Conservation (phyloP, 306 rosid genomes). For the Fragaria ananassa region DNA sequence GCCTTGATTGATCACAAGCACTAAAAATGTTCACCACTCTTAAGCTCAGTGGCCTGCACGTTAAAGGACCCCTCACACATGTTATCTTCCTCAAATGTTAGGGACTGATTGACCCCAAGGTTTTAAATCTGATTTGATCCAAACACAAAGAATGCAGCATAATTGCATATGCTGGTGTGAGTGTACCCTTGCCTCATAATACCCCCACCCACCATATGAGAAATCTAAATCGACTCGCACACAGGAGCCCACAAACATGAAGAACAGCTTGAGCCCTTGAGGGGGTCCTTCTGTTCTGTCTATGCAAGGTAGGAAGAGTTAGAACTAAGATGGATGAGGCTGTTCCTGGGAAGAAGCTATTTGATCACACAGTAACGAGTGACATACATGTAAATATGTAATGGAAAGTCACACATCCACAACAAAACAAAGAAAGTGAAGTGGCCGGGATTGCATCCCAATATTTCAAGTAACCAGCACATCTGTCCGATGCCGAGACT, state of each 20-base stretch:
- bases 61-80: neutral
- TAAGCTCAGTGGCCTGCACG: neutral
- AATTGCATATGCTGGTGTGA: neutral
- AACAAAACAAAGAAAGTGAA: neutral
- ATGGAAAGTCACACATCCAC: neutral
- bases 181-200: neutral
- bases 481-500: neutral
- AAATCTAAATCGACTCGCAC: neutral
- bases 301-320: neutral
- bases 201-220: neutral
- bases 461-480: neutral
- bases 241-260: neutral
- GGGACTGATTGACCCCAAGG: neutral
- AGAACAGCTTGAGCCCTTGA: neutral
- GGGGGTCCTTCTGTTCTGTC: neutral
- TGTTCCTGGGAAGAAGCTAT: constrained; percentile 1
- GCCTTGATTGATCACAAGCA: neutral
- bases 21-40: neutral
- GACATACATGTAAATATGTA: neutral
- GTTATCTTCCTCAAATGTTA: constrained; percentile 1
- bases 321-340: neutral
- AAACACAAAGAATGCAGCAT: neutral
- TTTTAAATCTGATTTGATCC: neutral
- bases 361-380: neutral
- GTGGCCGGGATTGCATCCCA: neutral